Base-by-base conservation (phyloP, 2,329 filamentous ascomycete genomes). In the Phialemonium atrogriseum region DNA sequence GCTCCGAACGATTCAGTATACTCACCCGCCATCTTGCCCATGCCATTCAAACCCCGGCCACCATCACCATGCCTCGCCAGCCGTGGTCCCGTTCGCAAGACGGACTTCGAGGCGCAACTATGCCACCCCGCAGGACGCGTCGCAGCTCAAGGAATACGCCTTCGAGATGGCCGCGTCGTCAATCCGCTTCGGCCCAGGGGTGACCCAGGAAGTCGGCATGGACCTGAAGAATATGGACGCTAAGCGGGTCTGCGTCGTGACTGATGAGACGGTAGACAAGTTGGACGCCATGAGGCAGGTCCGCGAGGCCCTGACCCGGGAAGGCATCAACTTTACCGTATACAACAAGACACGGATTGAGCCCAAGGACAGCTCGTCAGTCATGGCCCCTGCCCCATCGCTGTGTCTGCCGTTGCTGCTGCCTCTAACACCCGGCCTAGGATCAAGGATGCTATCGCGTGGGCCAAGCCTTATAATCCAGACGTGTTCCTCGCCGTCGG, bases 151-250 rank as follows among this genome's bases (percentile, higher is more conserved):
- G 55, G 91, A 98, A 56, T 98, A 98, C 62, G 91, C 91, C 10
- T 98, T 98, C 53, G 91, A 98, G 58, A 94, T 98, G 89, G 91
- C 91, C 0, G 87, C 91, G 2, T 94, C 85, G 1, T 85, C 82
- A 17, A 95, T 98, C 50, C 78, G 91, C 10, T 98, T 96, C 48
- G 91, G 91, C 0, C 85, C 86, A 0, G 91, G 91, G 5, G 84
- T 82, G 35, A 98, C 91, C 15, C 85, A 86, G 57, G 91, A 98
- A 59, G 87, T 98, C 13, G 91, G 91, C 42, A 96, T 96, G 91
- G 91, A 98, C 59, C 80, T 96, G 45, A 81, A 78, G 60, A 96
- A 98, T 54, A 71, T 98, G 68, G 83, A 84, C 10, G 79, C 82
- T 6, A 83, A 85, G 64, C 79, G 78, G 26, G 89, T 98, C 36